Evolutionary conservation across 805 yeast species (phyloP), one percentile per base, ranked within the genome.

Genomic region (Limtongia smithiae): DNA sequence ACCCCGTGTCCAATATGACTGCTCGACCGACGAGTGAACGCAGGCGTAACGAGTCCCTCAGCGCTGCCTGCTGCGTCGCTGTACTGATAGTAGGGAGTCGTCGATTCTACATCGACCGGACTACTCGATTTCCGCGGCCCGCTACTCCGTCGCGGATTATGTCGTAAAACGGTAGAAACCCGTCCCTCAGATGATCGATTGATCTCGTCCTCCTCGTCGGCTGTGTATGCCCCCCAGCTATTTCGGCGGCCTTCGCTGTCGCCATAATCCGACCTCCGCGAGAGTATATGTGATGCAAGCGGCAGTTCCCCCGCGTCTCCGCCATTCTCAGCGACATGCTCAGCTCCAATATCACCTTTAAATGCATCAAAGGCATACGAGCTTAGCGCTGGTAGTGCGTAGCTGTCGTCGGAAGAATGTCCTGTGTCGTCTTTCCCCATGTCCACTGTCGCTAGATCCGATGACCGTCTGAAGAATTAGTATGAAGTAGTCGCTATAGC

Each of bases 321-420:
- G 33, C 33, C 14, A 30, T 17, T 20, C 20, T n/a, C 27, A 12
- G 21, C 14, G 15, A 20, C 41, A 12, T 11, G 22, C 12, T 36
- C 46, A n/a, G 36, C 35, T n/a, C 34, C 46, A 38, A 44, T 48
- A 17, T 54, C 58, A 35, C 50, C 44, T 2, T 74, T 71, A 33
- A 80, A 65, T 21, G 80, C 64, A 22, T 80, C 82, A 18, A 77
- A 69, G 32, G 81, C 78, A 59, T 79, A 80, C 4, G 79, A 72
- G 60, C 83, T 79, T 51, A 80, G 68, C 12, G 78, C 79, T 2
- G 85, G 85, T 1, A 83, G 83, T 37, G 75, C 69, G 59, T 76
- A 76, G 34, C 77, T 74, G 52, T 70, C 74, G 51, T 78, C 82
- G 9, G 54, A 50, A 36, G 54, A 44, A 21, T 40, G 39, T 39